phyloP scores from a whole-genome alignment of 2,329 filamentous ascomycete species.

The Clonostachys rosea region DNA sequence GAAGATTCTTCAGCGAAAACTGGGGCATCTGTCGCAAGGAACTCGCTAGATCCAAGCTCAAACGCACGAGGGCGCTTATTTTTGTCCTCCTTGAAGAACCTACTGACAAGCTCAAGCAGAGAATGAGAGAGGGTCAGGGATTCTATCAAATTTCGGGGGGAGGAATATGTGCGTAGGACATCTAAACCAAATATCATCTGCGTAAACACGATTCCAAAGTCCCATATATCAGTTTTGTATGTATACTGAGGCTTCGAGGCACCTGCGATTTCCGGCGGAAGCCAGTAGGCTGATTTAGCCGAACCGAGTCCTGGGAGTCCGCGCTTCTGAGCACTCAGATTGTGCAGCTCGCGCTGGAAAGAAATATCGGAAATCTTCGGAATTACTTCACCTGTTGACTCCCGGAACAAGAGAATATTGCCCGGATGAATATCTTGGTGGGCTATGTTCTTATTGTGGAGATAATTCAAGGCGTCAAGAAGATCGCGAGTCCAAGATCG shows the following conservation, averaged over 20 bases:
- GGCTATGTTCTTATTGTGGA: constrained; percentile 78
- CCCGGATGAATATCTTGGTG: constrained; percentile 79
- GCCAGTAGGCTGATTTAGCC: constrained; percentile 76
- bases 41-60: constrained; percentile 60
- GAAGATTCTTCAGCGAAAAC: constrained; percentile 44
- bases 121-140: constrained; percentile 68
- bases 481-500: constrained; percentile 90
- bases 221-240: constrained; percentile 89
- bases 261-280: constrained; percentile 70
- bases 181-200: constrained; percentile 92
- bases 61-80: constrained; percentile 84
- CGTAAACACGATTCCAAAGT: constrained; percentile 83
- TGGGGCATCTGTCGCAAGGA: constrained; percentile 60
- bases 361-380: constrained; percentile 72
- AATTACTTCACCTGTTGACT: constrained; percentile 61
- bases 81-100: constrained; percentile 79
- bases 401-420: constrained; percentile 75
- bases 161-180: constrained; percentile 71
- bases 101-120: constrained; percentile 73
- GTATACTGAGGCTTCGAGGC: constrained; percentile 59
- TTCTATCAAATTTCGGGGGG: constrained; percentile 69
- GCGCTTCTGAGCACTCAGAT: constrained; percentile 49
- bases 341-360: constrained; percentile 65
- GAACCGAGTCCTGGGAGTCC: constrained; percentile 48
- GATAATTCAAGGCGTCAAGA: constrained; percentile 80